phyloP scores from a whole-genome alignment of 116 monocot genomes.

The Zostera marina region DNA sequence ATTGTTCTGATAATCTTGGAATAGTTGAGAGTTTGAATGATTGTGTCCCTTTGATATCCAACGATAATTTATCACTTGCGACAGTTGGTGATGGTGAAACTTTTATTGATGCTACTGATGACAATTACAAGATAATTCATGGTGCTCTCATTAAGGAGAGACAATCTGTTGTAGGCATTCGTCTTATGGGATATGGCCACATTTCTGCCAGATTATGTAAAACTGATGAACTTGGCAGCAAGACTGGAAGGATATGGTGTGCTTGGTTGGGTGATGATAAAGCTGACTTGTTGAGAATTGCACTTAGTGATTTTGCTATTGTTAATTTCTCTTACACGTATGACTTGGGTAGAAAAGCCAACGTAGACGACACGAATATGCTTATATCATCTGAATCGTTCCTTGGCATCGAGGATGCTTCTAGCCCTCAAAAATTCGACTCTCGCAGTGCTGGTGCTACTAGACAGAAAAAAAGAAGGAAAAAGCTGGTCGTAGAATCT shows the following conservation, averaged over 20 bases:
- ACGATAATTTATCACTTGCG: constrained; percentile 1
- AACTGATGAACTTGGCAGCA: constrained; percentile 10
- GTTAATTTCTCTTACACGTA: constrained; percentile 44
- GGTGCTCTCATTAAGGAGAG: constrained; percentile 33
- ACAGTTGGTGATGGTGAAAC: constrained; percentile 4
- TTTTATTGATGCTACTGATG: constrained; percentile 5
- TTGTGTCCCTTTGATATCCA: not conserved
- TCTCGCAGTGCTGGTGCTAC: no score
- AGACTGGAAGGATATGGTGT: constrained; percentile 61
- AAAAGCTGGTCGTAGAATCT: constrained; percentile 33
- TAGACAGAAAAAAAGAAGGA: constrained; percentile 23
- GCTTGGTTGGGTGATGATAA: constrained; percentile 56
- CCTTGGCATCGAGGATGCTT: constrained; percentile 26
- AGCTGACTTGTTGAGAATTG: constrained; percentile 4
- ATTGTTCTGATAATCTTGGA: not conserved
- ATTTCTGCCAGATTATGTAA: constrained; percentile 26
- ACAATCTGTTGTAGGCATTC: constrained; percentile 17
- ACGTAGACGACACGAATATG: constrained; percentile 14
- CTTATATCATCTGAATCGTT: constrained; percentile 23
- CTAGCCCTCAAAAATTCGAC: not conserved
- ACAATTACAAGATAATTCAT: constrained; percentile 15
- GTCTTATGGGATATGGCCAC: constrained; percentile 44
- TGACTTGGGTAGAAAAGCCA: constrained; percentile 45
- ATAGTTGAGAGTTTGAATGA: not conserved
- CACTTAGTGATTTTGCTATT: constrained; percentile 53